Evolutionary conservation across 176 grass and related monocot species (phyloP).

Genomic region (Rhipidocladum racemiflorum): DNA sequence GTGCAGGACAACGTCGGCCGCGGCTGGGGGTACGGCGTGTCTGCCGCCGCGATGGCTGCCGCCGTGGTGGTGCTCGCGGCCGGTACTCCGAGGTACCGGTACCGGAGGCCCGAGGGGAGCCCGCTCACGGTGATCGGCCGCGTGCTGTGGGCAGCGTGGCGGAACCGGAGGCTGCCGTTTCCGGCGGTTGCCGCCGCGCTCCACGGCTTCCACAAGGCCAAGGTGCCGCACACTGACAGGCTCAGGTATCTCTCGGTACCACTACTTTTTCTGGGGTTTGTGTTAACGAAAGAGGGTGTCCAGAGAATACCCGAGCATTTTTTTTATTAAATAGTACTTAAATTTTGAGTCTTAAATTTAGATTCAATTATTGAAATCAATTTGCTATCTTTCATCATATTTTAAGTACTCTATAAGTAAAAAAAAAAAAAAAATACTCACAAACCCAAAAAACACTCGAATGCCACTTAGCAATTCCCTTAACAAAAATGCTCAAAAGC

Average conservation of each 20-base stretch:
- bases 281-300: too few relatives aligned
- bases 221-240: slow-evolving; percentile 50
- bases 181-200: slow-evolving; percentile 40
- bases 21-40: slow-evolving; percentile 52
- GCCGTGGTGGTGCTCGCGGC: slow-evolving; percentile 48
- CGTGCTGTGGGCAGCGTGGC: slow-evolving; percentile 53
- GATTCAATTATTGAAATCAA: too few relatives aligned
- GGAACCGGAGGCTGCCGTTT: slow-evolving; percentile 31
- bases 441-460: too few relatives aligned
- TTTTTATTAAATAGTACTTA: too few relatives aligned
- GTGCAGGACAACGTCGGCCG: slow-evolving; percentile 62
- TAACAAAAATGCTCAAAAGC: not conserved
- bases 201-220: slow-evolving; percentile 40
- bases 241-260: slow-evolving; percentile 46
- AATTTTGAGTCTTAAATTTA: too few relatives aligned
- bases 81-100: slow-evolving; percentile 52
- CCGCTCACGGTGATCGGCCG: slow-evolving; percentile 46
- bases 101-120: slow-evolving; percentile 50
- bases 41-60: slow-evolving; percentile 43
- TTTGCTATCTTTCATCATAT: too few relatives aligned
- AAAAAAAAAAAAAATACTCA: too few relatives aligned
- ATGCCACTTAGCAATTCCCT: too few relatives aligned
- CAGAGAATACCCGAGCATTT: too few relatives aligned
- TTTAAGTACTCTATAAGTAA: too few relatives aligned
- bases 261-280: not conserved